Percentiles rank a stretch among this genome's conserved stretches.
phyloP scores from a whole-genome alignment of 352 stramenopile species.

The Aphanomyces cochlioides region DNA sequence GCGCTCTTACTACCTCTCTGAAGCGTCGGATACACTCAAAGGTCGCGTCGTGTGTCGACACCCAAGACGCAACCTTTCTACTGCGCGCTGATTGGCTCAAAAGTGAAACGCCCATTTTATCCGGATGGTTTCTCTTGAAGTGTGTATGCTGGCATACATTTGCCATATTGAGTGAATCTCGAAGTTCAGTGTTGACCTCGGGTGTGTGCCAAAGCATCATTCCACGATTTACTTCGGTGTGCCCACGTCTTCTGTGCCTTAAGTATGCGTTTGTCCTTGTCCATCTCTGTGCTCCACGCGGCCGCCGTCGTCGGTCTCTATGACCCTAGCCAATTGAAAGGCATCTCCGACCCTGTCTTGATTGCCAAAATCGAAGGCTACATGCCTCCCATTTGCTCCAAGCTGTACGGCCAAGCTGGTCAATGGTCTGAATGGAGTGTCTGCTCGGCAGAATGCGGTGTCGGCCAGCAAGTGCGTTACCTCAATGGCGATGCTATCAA shows the following conservation, averaged over 20 bases:
- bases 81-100: slow-evolving; percentile 7
- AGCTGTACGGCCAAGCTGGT: neutral
- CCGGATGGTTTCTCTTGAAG: neutral
- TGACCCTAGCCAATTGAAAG: slow-evolving; percentile 1
- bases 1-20: too few species aligned
- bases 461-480: slow-evolving; percentile 12
- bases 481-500: slow-evolving; percentile 4
- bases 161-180: too few species aligned
- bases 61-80: too few species aligned
- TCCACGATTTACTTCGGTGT: neutral
- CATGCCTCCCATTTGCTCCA: slow-evolving; percentile 20
- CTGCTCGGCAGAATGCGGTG: slow-evolving; percentile 19
- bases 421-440: slow-evolving; percentile 13
- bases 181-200: too few species aligned
- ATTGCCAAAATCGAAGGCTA: slow-evolving; percentile 24
- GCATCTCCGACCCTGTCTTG: slow-evolving; percentile 7
- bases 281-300: slow-evolving; percentile 1
- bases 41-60: too few species aligned
- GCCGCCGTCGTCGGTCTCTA: neutral
- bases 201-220: neutral
- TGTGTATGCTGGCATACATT: neutral
- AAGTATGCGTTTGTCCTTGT: slow-evolving; percentile 11
- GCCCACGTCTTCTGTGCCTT: neutral
- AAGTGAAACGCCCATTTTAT: slow-evolving; percentile 8
- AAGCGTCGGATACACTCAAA: too few species aligned